Evolutionary conservation across 768 basidiomycete genomes (phyloP).

Genomic region (Rubroboletus satanas): DNA sequence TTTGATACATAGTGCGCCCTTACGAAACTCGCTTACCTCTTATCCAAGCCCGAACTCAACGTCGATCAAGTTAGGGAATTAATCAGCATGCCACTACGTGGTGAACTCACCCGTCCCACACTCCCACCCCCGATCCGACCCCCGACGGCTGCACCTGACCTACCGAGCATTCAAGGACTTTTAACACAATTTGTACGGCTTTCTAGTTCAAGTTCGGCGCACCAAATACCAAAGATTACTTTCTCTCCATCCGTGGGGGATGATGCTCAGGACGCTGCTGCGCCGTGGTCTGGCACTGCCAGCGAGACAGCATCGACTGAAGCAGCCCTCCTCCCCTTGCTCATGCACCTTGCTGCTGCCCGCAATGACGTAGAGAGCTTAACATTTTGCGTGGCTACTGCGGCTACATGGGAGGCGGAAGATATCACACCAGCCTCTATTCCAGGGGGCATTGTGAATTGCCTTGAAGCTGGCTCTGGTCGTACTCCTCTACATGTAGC

Average conservation of each 20-base stretch:
- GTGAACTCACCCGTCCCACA: constrained; percentile 71
- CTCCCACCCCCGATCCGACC: constrained; percentile 41
- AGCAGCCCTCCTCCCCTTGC: constrained; percentile 66
- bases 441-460: constrained; percentile 70
- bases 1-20: constrained; percentile 68
- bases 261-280: constrained; percentile 41
- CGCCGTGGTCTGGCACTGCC: constrained; percentile 76
- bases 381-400: constrained; percentile 50
- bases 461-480: constrained; percentile 64
- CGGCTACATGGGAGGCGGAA: constrained; percentile 24
- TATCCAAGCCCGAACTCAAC: constrained; percentile 79
- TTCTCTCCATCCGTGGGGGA: constrained; percentile 35
- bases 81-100: constrained; percentile 75
- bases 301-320: constrained; percentile 71
- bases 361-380: constrained; percentile 63
- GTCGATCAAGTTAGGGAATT: constrained; percentile 66
- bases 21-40: constrained; percentile 83
- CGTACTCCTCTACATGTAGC: constrained; percentile 78
- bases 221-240: constrained; percentile 35
- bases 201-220: constrained; percentile 42
- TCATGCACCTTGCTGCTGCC: constrained; percentile 76
- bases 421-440: constrained; percentile 29
- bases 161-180: constrained; percentile 60
- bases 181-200: constrained; percentile 69
- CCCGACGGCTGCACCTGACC: constrained; percentile 38